These are phyloP conservation scores for Tephrocybe sp. DNA, from an alignment of 768 basidiomycete species.

Conservation along the genomic window DNA sequence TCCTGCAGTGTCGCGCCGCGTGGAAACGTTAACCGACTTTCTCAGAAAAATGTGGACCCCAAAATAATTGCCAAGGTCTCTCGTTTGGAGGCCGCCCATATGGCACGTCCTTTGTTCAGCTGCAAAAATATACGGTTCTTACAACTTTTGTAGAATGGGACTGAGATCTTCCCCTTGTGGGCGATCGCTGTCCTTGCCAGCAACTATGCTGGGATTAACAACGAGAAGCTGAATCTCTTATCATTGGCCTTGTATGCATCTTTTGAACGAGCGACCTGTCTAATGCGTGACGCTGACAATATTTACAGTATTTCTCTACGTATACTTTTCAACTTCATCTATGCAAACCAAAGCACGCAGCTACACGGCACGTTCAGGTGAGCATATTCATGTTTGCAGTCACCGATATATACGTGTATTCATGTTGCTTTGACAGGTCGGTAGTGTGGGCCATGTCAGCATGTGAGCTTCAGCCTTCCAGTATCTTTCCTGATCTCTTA, in stretches of 20 bases:
- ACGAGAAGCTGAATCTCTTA: constrained; percentile 24
- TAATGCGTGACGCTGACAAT: neutral
- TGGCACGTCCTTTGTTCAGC: constrained; percentile 11
- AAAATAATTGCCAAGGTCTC: constrained; percentile 16
- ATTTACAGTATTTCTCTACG: constrained; percentile 20
- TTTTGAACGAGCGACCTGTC: neutral
- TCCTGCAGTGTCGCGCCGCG: constrained; percentile 18
- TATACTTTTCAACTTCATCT: constrained; percentile 27
- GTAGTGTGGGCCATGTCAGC: no score
- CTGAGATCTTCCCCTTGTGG: constrained; percentile 29
- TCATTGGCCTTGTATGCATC: constrained; percentile 26
- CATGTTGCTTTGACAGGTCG: no score
- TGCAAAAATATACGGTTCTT: neutral
- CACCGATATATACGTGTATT: no score
- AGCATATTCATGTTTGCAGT: neutral
- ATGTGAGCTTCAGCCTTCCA: no score
- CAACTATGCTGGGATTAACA: constrained; percentile 11
- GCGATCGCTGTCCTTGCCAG: constrained; percentile 19
- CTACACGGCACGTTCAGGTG: constrained; percentile 14
- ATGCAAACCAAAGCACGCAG: constrained; percentile 23
- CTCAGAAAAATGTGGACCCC: constrained; percentile 15
- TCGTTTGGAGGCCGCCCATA: constrained; percentile 22
- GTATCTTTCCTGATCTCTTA: no score
- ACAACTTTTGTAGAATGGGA: constrained; percentile 23
- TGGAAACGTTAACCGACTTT: constrained; percentile 16